A percentile compares a stretch with the other conserved stretches of the same genome.
Evolutionary conservation across 1,139 yeast genomes (phyloP).

Genomic region (Taphrina communis): DNA sequence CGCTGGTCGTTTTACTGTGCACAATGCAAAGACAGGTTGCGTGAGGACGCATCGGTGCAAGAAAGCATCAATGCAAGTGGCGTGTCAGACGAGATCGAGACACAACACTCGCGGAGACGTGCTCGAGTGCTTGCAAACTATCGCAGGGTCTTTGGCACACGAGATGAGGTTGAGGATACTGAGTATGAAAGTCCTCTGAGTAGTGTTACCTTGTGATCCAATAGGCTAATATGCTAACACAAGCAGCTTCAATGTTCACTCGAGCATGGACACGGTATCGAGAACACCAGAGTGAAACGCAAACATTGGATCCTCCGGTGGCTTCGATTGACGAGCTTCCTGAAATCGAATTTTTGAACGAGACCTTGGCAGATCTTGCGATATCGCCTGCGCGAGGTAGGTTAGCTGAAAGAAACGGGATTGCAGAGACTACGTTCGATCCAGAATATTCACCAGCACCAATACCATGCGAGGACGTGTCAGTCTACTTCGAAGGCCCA

Average conservation of each 20-base stretch:
- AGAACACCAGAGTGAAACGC: constrained; percentile 7
- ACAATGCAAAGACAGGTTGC: constrained; percentile 1
- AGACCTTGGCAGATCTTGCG: neutral
- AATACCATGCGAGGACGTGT: constrained; percentile 9
- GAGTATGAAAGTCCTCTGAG: constrained; percentile 26
- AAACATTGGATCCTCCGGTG: neutral
- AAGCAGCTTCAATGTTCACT: constrained; percentile 23
- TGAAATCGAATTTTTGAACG: neutral
- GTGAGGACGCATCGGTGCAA: constrained; percentile 1
- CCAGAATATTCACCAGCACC: constrained; percentile 25
- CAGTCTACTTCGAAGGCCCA: neutral
- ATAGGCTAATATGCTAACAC: neutral
- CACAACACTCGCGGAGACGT: constrained; percentile 7
- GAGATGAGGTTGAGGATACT: constrained; percentile 18
- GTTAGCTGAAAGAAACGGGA: too few relatives aligned
- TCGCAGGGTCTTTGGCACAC: constrained; percentile 22
- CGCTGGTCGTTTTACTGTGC: constrained; percentile 24
- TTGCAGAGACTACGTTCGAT: neutral
- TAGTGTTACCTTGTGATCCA: neutral
- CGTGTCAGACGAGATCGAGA: neutral
- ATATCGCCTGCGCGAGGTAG: too few relatives aligned
- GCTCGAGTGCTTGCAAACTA: constrained; percentile 21
- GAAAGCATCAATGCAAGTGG: neutral
- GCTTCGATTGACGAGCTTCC: neutral
- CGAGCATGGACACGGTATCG: constrained; percentile 25